These are phyloP conservation scores for bread wheat (Triticum aestivum) DNA, from an alignment of 176 grass and related monocot species.

Conservation along the genomic window DNA sequence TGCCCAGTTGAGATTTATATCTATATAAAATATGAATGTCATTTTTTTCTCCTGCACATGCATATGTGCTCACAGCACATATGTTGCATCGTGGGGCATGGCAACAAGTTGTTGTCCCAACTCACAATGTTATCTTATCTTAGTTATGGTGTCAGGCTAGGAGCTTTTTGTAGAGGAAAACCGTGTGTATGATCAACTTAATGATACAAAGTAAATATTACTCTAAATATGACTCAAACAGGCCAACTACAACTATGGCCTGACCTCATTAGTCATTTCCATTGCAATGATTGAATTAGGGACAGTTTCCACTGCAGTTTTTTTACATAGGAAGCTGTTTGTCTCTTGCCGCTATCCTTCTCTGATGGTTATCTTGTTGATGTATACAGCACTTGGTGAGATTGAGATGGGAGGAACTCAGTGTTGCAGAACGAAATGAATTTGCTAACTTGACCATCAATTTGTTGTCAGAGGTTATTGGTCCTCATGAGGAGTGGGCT, in stretches of 20 bases:
- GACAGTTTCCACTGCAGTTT: neutral
- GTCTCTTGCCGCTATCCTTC: conserved; percentile 9
- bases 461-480: conserved; percentile 78
- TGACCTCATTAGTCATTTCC: neutral
- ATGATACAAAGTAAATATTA: neutral
- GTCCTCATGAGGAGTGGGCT: conserved; percentile 83
- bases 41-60: neutral
- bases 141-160: neutral
- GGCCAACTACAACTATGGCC: neutral
- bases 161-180: neutral
- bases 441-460: conserved; percentile 84
- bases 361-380: conserved; percentile 36
- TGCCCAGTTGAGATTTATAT: neutral
- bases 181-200: neutral
- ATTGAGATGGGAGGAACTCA: conserved; percentile 95
- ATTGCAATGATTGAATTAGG: neutral
- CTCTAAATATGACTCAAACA: neutral
- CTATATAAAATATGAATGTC: neutral
- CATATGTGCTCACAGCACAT: neutral
- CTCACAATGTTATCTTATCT: neutral
- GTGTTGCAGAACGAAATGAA: conserved; percentile 71
- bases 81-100: neutral
- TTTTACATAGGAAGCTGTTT: neutral
- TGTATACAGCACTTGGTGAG: conserved; percentile 85
- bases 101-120: neutral